Conservation (phyloP, 2,329 filamentous ascomycete species). For the Sclerotinia glacialis region DNA sequence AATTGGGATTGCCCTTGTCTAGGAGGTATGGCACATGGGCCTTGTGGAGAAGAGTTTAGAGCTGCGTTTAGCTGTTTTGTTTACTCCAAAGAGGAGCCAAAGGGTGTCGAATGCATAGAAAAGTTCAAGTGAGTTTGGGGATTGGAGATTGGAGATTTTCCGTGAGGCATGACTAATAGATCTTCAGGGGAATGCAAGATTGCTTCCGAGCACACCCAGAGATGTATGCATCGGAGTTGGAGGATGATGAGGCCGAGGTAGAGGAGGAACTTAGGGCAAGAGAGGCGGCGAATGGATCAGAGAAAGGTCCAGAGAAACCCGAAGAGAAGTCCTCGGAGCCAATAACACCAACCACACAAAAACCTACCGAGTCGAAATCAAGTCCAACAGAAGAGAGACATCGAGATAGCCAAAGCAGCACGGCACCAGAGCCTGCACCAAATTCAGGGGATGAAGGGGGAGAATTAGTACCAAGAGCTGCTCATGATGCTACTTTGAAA, state of each 20-base stretch:
- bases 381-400: not conserved
- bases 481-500: slow-evolving; percentile 43
- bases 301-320: slow-evolving; percentile 11
- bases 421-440: slow-evolving; percentile 26
- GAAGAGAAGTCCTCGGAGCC: not conserved
- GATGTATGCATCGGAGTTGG: slow-evolving; percentile 84
- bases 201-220: slow-evolving; percentile 94
- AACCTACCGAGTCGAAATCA: slow-evolving; percentile 1
- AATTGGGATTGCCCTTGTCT: slow-evolving; percentile 99
- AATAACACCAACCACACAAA: slow-evolving; percentile 15
- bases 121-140: slow-evolving; percentile 78
- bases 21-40: slow-evolving; percentile 93
- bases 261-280: slow-evolving; percentile 37
- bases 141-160: not conserved
- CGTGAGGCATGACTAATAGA: slow-evolving; percentile 28
- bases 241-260: slow-evolving; percentile 67
- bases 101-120: slow-evolving; percentile 96
- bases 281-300: slow-evolving; percentile 27
- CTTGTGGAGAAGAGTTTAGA: slow-evolving; percentile 94
- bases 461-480: slow-evolving; percentile 48
- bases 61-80: slow-evolving; percentile 98
- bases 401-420: not conserved
- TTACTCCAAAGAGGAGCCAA: slow-evolving; percentile 89
- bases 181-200: slow-evolving; percentile 83
- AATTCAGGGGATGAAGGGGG: slow-evolving; percentile 42